Conservation (phyloP, 2,329 filamentous ascomycete species). For the Curvularia sp. region DNA sequence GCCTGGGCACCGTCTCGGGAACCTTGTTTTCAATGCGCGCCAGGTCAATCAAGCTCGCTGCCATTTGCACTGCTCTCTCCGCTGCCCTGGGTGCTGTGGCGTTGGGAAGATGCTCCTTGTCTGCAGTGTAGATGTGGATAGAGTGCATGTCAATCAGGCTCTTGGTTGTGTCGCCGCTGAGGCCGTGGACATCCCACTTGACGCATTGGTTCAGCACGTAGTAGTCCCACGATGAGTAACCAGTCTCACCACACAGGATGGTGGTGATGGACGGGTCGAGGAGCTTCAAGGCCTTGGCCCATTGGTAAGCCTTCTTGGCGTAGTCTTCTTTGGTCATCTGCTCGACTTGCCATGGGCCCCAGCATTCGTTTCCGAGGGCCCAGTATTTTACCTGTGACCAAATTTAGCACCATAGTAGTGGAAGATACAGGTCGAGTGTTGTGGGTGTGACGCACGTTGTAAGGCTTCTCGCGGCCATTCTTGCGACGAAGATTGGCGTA, state of each 20-base stretch:
- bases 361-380: slow-evolving; percentile 78
- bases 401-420: not conserved
- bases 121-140: slow-evolving; percentile 79
- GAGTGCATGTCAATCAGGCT: slow-evolving; percentile 78
- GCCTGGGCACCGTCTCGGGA: slow-evolving; percentile 65
- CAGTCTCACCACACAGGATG: slow-evolving; percentile 78
- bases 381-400: slow-evolving; percentile 72
- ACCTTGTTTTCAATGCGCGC: slow-evolving; percentile 73
- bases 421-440: no score
- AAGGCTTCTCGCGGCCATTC: slow-evolving; percentile 78
- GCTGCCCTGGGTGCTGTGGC: slow-evolving; percentile 68
- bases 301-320: slow-evolving; percentile 72
- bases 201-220: slow-evolving; percentile 75
- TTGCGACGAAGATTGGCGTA: slow-evolving; percentile 81
- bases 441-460: slow-evolving; percentile 60
- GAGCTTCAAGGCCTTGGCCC: slow-evolving; percentile 75
- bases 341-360: slow-evolving; percentile 55
- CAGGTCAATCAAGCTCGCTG: slow-evolving; percentile 73
- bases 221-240: slow-evolving; percentile 74
- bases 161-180: slow-evolving; percentile 57
- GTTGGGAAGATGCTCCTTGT: slow-evolving; percentile 52
- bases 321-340: slow-evolving; percentile 75
- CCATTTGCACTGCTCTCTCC: slow-evolving; percentile 76
- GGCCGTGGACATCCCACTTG: slow-evolving; percentile 58
- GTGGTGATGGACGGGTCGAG: slow-evolving; percentile 72